phyloP scores from a whole-genome alignment of 306 rosid genomes.

The Quillaja saponaria region DNA sequence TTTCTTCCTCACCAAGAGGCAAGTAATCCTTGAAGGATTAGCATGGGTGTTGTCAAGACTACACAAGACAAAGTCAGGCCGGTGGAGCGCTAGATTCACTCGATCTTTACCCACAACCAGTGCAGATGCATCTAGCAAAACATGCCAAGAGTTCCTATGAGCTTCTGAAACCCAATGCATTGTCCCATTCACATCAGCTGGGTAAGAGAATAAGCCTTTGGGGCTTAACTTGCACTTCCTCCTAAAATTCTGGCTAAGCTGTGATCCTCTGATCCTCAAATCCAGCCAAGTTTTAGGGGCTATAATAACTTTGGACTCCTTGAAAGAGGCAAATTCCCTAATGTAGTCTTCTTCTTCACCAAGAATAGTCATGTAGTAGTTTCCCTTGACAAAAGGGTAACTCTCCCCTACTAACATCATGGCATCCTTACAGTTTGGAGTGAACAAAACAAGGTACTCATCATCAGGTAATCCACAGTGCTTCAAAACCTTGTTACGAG shows the following conservation, averaged over 20 bases:
- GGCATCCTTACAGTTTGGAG: slow-evolving; percentile 64
- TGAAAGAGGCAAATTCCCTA: slow-evolving; percentile 61
- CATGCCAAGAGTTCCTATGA: slow-evolving; percentile 87
- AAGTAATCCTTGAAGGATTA: slow-evolving; percentile 70
- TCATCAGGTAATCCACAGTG: slow-evolving; percentile 75
- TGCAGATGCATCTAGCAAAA: slow-evolving; percentile 80
- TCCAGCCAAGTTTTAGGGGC: slow-evolving; percentile 76
- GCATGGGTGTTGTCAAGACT: slow-evolving; percentile 69
- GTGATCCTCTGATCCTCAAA: slow-evolving; percentile 84
- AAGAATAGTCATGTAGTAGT: slow-evolving; percentile 59
- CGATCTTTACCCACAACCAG: slow-evolving; percentile 63
- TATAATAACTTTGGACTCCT: slow-evolving; percentile 65
- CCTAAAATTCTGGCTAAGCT: slow-evolving; percentile 74
- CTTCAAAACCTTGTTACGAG: slow-evolving; percentile 63
- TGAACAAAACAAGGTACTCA: slow-evolving; percentile 75
- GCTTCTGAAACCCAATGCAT: slow-evolving; percentile 96
- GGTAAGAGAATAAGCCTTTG: slow-evolving; percentile 82
- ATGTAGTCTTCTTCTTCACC: slow-evolving; percentile 57
- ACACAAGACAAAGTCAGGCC: slow-evolving; percentile 83
- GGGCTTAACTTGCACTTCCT: slow-evolving; percentile 77
- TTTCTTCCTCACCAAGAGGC: slow-evolving; percentile 76
- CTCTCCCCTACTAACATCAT: slow-evolving; percentile 82
- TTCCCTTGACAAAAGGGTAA: slow-evolving; percentile 72
- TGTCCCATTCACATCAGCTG: slow-evolving; percentile 66
- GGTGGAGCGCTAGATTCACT: slow-evolving; percentile 66